Conservation (phyloP, 192 early-diverging fungal species). For the Mortierella antarctica region DNA sequence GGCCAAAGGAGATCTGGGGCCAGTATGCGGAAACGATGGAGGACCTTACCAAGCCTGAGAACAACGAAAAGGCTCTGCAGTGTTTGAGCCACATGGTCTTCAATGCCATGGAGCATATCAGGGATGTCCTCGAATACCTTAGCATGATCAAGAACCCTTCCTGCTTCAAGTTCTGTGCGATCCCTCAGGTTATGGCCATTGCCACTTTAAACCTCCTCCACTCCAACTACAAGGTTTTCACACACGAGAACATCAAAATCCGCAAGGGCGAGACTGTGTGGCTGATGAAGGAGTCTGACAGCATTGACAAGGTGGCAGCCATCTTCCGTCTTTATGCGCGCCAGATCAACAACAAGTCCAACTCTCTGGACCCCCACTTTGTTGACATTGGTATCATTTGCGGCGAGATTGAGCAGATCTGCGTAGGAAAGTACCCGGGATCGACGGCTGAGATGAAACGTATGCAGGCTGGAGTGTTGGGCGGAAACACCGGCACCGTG, state of each 20-base stretch:
- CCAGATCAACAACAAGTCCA: constrained; percentile 71
- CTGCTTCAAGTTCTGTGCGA: constrained; percentile 95
- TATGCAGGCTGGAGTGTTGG: constrained; percentile 45
- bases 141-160: constrained; percentile 77
- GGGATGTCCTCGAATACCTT: constrained; percentile 91
- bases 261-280: constrained; percentile 86
- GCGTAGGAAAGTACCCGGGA: constrained; percentile 28
- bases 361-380: constrained; percentile 71
- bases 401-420: constrained; percentile 56
- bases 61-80: constrained; percentile 72
- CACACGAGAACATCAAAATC: constrained; percentile 87
- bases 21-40: constrained; percentile 79
- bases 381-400: constrained; percentile 65
- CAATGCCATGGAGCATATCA: constrained; percentile 87
- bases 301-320: constrained; percentile 67
- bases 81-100: constrained; percentile 91
- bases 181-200: constrained; percentile 99
- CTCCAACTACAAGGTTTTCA: constrained; percentile 85
- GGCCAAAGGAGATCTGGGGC: constrained; percentile 96
- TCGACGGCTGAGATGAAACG: constrained; percentile 38
- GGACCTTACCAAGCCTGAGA: constrained; percentile 76
- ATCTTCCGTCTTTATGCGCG: constrained; percentile 75
- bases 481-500: constrained; percentile 26
- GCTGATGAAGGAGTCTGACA: constrained; percentile 69
- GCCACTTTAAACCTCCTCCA: constrained; percentile 88